Conservation (phyloP, 768 basidiomycete genomes). For the Fomitopsis pulvina region DNA sequence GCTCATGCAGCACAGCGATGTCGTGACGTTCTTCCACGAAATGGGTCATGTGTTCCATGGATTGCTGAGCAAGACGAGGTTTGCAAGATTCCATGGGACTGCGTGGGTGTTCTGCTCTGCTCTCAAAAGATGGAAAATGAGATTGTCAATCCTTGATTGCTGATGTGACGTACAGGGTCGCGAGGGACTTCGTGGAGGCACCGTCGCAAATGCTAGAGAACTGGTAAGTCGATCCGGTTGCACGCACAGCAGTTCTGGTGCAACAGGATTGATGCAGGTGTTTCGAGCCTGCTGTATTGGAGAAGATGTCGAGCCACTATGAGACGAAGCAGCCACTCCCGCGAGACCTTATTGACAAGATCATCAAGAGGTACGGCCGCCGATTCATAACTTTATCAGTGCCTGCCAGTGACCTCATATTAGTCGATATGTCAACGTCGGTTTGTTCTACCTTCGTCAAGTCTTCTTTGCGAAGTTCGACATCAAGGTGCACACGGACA, state of each 20-base stretch:
- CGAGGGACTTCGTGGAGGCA: constrained; percentile 79
- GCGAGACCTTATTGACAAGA: constrained; percentile 66
- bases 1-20: constrained; percentile 81
- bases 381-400: too few relatives aligned
- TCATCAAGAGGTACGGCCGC: constrained; percentile 60
- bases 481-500: constrained; percentile 65
- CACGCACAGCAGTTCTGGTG: background rate
- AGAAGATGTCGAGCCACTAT: constrained; percentile 77
- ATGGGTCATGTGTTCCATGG: constrained; percentile 55
- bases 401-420: background rate
- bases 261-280: constrained; percentile 37
- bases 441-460: constrained; percentile 76
- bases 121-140: background rate
- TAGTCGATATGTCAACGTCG: constrained; percentile 68
- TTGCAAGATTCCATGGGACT: constrained; percentile 80
- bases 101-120: constrained; percentile 5
- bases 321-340: constrained; percentile 58
- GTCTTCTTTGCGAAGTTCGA: constrained; percentile 82
- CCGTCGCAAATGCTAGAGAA: constrained; percentile 93
- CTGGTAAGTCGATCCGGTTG: constrained; percentile 40
- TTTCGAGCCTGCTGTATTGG: constrained; percentile 75
- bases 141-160: background rate
- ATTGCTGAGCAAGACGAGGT: constrained; percentile 63
- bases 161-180: constrained; percentile 9
- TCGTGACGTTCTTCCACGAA: constrained; percentile 90